Evolutionary conservation across 768 basidiomycete genomes (phyloP), one percentile per base, ranked within the genome.

Genomic region (Russula lepida): DNA sequence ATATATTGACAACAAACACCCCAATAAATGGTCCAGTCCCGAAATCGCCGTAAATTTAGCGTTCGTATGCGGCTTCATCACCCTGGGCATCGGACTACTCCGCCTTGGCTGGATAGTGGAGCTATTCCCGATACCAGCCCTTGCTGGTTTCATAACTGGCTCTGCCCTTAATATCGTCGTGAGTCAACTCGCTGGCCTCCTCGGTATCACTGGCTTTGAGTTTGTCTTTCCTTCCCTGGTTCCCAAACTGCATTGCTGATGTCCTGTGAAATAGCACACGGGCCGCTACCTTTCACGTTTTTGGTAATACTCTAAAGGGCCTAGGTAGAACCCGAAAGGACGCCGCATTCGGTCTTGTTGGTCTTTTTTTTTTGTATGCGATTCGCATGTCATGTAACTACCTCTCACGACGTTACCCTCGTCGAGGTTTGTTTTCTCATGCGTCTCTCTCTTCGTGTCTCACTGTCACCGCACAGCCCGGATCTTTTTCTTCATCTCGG

Each of bases 101-200:
- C 82, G 97, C 11, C 68, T 98, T 6, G 97, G 97, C 0, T 95
- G 93, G 92, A 75, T 98, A 33, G 87, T 98, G 54, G 95, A 98
- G 70, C 93, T 98, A 71, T 98, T 95, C 63, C 89, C 91, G 21
- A 79, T 83, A 7, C 88, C 89, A 3, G 90, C 89, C 2, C 86
- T 92, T 62, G 88, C 85, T 67, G 88, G 88, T 21, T 91, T 95
- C 76, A 97, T 99, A 94, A 98, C 95, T 0, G 95, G 95, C 21
- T 94, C 90, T n/a, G 95, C 95, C 37, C 84, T 98, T 74, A 94
- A 78, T 71, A 98, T 98, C 67, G 86, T 85, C 17, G 79, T 84
- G 19, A 84, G 92, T 35, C 95, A 99, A 74, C 79, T 97, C 4
- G 93, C 95, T 2, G 88, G 86, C 0, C 72, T 99, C 48, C 84